Conservation (phyloP, 108 stramenopile species). For the Cyclotella baltica region DNA sequence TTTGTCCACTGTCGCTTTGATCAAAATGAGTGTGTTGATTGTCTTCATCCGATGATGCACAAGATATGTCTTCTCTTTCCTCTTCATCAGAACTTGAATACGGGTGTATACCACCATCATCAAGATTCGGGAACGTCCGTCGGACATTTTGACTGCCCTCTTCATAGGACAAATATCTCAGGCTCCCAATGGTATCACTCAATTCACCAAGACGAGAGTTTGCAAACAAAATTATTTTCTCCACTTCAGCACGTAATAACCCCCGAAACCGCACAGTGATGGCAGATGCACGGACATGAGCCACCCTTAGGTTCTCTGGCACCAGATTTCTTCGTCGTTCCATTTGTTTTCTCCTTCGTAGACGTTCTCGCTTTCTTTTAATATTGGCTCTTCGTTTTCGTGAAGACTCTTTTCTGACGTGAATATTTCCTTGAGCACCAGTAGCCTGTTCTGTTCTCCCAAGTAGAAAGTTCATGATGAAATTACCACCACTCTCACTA, state of each 20-base stretch:
- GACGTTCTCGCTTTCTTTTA: slow-evolving; percentile 32
- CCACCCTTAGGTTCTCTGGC: slow-evolving; percentile 67
- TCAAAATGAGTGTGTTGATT: not conserved
- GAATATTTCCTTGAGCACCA: not conserved
- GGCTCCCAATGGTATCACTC: slow-evolving; percentile 55
- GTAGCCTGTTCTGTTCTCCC: slow-evolving; percentile 5
- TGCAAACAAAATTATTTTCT: slow-evolving; percentile 61
- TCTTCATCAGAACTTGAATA: slow-evolving; percentile 32
- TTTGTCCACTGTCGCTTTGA: not conserved
- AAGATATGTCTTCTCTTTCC: slow-evolving; percentile 22
- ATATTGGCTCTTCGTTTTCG: slow-evolving; percentile 26
- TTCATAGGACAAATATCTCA: slow-evolving; percentile 54
- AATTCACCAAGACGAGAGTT: slow-evolving; percentile 58
- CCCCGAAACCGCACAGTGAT: slow-evolving; percentile 64
- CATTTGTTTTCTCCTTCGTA: slow-evolving; percentile 20
- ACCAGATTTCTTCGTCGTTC: slow-evolving; percentile 47
- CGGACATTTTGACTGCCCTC: slow-evolving; percentile 37
- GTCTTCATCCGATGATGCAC: slow-evolving; percentile 38
- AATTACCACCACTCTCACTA: slow-evolving; percentile 15
- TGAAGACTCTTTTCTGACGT: not conserved
- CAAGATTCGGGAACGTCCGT: slow-evolving; percentile 59
- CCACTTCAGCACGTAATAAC: slow-evolving; percentile 56
- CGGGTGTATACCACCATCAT: slow-evolving; percentile 68
- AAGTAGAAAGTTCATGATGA: slow-evolving; percentile 34
- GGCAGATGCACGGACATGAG: slow-evolving; percentile 68